Conservation (phyloP, 2,329 filamentous ascomycete genomes). For the Verticillium isaacii region DNA sequence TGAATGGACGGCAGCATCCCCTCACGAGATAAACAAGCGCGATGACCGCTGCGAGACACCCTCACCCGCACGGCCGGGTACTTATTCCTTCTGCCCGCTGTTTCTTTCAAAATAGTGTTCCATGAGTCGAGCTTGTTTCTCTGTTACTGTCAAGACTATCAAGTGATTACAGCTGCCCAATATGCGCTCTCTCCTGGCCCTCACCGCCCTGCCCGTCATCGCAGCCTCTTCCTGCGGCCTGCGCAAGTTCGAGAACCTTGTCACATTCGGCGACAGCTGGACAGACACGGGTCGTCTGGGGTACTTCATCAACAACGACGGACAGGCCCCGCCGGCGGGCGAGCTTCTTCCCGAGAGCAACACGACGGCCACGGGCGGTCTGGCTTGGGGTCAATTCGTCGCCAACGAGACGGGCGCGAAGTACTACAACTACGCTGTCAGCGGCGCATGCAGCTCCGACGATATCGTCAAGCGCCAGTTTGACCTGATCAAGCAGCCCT, state of each 20-base stretch:
- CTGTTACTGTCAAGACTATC: background rate
- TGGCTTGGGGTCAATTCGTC: slow-evolving; percentile 65
- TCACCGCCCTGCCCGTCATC: slow-evolving; percentile 6
- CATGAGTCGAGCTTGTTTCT: background rate
- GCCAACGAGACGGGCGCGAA: slow-evolving; percentile 51
- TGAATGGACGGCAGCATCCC: background rate
- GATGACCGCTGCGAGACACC: background rate
- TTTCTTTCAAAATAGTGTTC: background rate
- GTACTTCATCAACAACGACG: slow-evolving; percentile 58
- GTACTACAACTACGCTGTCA: slow-evolving; percentile 66
- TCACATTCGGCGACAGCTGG: slow-evolving; percentile 72
- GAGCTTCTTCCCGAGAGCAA: slow-evolving; percentile 38
- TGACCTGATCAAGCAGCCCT: slow-evolving; percentile 42
- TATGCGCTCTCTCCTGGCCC: background rate
- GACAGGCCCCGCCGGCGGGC: slow-evolving; percentile 58
- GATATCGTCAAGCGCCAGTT: slow-evolving; percentile 55
- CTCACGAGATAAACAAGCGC: background rate
- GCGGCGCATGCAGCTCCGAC: slow-evolving; percentile 69
- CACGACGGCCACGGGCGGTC: slow-evolving; percentile 58
- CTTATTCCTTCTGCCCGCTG: background rate
- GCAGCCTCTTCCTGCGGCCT: slow-evolving; percentile 18
- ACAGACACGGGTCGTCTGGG: slow-evolving; percentile 65
- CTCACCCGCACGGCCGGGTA: background rate
- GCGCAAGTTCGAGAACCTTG: slow-evolving; percentile 53
- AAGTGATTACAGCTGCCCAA: background rate